Conservation (phyloP, 2,329 filamentous ascomycete genomes). For the Huntiella omanensis region DNA sequence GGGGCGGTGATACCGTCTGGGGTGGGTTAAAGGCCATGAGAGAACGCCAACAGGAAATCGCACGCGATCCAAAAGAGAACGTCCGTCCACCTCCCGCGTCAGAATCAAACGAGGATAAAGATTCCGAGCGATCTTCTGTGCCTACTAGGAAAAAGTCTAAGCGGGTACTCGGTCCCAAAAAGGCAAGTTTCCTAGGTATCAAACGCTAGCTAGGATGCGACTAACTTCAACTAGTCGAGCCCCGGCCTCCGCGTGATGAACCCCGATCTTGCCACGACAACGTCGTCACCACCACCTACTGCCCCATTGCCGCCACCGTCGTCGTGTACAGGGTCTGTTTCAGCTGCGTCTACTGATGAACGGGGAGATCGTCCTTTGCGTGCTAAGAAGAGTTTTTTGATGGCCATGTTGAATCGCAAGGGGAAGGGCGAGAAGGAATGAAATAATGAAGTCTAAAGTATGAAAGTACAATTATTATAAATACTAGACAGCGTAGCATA, state of each 20-base stretch:
- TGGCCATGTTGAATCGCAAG: conserved; percentile 20
- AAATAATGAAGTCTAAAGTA: neutral
- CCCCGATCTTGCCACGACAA: neutral
- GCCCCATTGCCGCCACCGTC: neutral
- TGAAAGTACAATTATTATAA: no score
- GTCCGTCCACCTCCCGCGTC: neutral
- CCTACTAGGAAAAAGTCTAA: neutral
- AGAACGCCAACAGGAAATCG: conserved; percentile 2
- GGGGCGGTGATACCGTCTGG: conserved; percentile 48
- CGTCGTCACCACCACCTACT: neutral
- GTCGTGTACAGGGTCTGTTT: neutral
- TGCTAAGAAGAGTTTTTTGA: conserved; percentile 28
- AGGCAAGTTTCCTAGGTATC: neutral
- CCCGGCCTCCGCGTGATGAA: neutral
- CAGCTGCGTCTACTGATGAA: neutral
- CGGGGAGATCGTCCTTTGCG: conserved; percentile 13
- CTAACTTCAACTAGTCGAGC: neutral
- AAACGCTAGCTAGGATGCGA: neutral
- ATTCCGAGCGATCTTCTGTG: neutral
- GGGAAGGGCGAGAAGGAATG: neutral
- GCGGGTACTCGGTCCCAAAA: neutral
- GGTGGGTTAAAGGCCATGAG: conserved; percentile 44
- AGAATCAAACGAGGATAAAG: neutral
- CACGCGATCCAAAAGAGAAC: neutral
- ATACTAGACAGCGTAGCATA: no score